Evolutionary conservation across 2,329 filamentous ascomycete genomes (phyloP).

Genomic region (Sarocladium oryzae): DNA sequence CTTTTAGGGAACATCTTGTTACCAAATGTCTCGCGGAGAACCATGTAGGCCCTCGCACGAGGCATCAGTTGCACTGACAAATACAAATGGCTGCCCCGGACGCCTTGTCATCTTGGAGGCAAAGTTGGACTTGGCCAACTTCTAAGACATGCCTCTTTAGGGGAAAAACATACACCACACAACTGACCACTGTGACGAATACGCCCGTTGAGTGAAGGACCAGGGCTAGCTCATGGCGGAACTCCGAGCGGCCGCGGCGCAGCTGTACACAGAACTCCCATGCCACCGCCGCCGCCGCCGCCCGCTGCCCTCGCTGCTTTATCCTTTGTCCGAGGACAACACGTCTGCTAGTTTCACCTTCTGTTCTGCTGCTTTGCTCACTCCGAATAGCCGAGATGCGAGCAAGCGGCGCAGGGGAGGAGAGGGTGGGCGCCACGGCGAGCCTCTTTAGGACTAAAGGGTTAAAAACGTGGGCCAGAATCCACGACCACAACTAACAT

Average conservation of each 20-base stretch:
- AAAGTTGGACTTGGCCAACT: no score
- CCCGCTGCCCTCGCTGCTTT: background rate
- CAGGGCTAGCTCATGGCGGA: no score
- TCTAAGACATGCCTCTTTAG: background rate
- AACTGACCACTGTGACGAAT: background rate
- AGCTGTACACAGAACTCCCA: no score
- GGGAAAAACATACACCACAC: no score
- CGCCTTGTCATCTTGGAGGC: background rate
- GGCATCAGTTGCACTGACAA: background rate
- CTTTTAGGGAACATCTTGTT: background rate
- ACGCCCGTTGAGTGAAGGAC: no score
- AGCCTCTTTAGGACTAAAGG: no score
- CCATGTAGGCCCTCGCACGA: background rate
- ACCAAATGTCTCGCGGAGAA: background rate
- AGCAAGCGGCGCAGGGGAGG: background rate
- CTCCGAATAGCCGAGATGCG: slow-evolving; percentile 5
- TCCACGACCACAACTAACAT: no score
- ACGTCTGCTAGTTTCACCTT: no score
- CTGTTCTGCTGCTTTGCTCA: background rate
- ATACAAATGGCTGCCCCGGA: no score
- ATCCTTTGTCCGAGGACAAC: background rate
- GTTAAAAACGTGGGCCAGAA: no score
- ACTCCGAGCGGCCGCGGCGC: no score
- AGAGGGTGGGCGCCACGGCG: background rate
- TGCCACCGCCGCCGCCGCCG: background rate